Base-by-base conservation (phyloP, 805 yeast genomes). In the Pachysolen tannophilus region DNA sequence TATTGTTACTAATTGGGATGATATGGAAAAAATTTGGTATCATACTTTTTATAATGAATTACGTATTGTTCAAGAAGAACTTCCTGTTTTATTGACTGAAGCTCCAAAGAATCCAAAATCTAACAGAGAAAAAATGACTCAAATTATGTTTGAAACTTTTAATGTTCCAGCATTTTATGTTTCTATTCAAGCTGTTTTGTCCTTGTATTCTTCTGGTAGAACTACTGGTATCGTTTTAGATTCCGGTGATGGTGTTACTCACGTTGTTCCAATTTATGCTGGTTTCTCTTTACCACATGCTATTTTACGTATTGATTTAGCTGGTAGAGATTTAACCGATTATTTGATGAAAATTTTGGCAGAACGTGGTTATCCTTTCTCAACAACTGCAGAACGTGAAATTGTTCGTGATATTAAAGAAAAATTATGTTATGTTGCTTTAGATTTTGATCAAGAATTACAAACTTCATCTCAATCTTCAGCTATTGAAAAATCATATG, bases 11-110 rank as follows among this genome's bases (percentile, higher is more conserved):
- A 87, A 92, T 87, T 92, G 98, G 98, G 97, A 90, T 66, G 98
- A 92, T 65, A 92, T 92, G 98, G 98, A 92, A 76, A 90, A 90
- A 75, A 92, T 92, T 78, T 92, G 98, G 98, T 97, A 92, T 71
- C 98, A 92, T 79, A 92, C 97, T 56, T 92, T 92, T 80, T 90
- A 88, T 90, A 92, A 92, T 74, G 98, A 92, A 75, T 82, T 92
- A 72, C 86, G 97, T 75, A 97, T 92, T 65, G 97, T 97, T 43
- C 97, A 97, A 69, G 98, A 92, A 72, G 98, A 92, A 73, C 98
- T 92, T 78, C 97, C 97, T 65, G 95, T 90, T 56, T 74, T 92
- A 66, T 81, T 92, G 72, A 92, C 98, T 51, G 98, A 92, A 79
- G 98, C 98, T 50, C 98, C 98, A 69, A 84, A 87, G 86, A 92